Evolutionary conservation across 2,329 filamentous ascomycete genomes (phyloP).

Genomic region (Pseudogymnoascus sp.): DNA sequence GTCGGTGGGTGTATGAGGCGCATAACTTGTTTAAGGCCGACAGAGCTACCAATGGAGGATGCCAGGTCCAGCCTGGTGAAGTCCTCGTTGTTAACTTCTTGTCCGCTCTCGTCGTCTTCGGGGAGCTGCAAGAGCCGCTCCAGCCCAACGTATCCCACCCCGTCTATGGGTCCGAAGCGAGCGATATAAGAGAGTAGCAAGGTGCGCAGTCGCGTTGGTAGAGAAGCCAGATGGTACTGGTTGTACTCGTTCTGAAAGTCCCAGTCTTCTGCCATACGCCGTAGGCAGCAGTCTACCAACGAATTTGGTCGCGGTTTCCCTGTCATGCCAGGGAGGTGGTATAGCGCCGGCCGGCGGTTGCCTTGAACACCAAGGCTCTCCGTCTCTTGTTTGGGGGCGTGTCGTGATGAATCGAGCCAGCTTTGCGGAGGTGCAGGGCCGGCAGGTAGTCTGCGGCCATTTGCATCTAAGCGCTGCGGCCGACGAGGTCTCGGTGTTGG

Average conservation of each 20-base stretch:
- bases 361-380: conserved; percentile 9
- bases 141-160: conserved; percentile 43
- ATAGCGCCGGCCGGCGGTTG: conserved; percentile 22
- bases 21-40: conserved; percentile 44
- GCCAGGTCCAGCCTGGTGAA: conserved; percentile 47
- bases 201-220: conserved; percentile 45
- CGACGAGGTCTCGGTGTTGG: conserved; percentile 41
- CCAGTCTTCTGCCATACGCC: conserved; percentile 46
- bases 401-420: conserved; percentile 38
- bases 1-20: conserved; percentile 37
- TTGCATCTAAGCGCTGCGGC: conserved; percentile 31
- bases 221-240: conserved; percentile 45
- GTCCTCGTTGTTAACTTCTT: conserved; percentile 33
- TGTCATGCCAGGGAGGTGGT: conserved; percentile 32
- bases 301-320: conserved; percentile 29
- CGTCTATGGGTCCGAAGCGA: conserved; percentile 33
- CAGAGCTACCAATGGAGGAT: conserved; percentile 40
- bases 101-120: conserved; percentile 21
- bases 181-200: conserved; percentile 44
- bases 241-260: conserved; percentile 46
- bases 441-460: conserved; percentile 45
- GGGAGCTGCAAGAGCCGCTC: conserved; percentile 36
- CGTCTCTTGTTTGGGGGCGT: conserved; percentile 17
- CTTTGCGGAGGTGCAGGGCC: conserved; percentile 52
- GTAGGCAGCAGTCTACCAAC: conserved; percentile 43